Percentiles rank a stretch among this genome's conserved stretches.
phyloP scores from a whole-genome alignment of 2,329 filamentous ascomycete genomes.

The Magnaporthiopsis incrustans region DNA sequence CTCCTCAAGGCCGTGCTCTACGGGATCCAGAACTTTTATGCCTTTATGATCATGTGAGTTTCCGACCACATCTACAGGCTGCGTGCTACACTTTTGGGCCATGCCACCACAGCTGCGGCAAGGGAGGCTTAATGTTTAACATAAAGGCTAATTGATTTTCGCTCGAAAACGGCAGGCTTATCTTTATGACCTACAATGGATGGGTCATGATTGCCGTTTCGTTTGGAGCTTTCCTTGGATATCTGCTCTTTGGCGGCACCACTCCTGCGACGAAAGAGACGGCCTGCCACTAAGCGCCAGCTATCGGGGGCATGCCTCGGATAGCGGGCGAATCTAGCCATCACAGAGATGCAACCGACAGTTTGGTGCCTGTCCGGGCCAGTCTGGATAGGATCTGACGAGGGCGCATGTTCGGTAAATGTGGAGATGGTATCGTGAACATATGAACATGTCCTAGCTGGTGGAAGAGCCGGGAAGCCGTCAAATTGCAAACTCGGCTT shows the following conservation, averaged over 20 bases:
- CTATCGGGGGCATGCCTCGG: background rate
- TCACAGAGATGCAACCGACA: too few species aligned
- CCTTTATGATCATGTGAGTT: conserved; percentile 98
- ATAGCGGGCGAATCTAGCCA: too few species aligned
- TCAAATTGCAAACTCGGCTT: too few species aligned
- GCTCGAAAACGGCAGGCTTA: conserved; percentile 51
- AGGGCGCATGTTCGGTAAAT: background rate
- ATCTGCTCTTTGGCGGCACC: conserved; percentile 67
- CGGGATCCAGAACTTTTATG: conserved; percentile 93
- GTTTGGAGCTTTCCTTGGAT: conserved; percentile 82
- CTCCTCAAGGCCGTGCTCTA: conserved; percentile 78
- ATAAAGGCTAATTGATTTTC: too few species aligned
- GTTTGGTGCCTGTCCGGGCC: too few species aligned
- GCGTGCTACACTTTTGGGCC: too few species aligned
- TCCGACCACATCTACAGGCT: background rate
- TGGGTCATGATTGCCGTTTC: conserved; percentile 93
- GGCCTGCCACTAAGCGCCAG: conserved; percentile 66
- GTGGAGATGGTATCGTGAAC: background rate
- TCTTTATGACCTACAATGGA: conserved; percentile 99
- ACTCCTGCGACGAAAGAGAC: conserved; percentile 72
- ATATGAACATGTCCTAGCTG: too few species aligned
- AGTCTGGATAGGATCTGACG: too few species aligned
- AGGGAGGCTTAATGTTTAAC: background rate
- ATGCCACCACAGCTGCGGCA: background rate
- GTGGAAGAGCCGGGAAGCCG: too few species aligned